Evolutionary conservation across 768 basidiomycete genomes (phyloP).

Genomic region (Termitomyces sp.): DNA sequence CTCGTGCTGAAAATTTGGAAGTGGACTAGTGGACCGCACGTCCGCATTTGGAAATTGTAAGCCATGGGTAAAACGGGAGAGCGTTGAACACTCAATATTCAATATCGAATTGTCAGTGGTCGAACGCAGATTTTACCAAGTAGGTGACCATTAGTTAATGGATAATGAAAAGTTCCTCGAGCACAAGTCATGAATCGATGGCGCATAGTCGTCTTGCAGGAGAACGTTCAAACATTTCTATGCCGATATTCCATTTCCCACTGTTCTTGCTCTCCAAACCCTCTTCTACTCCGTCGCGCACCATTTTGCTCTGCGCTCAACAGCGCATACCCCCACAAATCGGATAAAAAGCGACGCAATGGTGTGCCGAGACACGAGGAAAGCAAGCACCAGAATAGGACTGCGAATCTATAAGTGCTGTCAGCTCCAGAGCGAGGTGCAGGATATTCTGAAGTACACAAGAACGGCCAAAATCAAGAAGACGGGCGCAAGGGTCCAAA

Average conservation of each 20-base stretch:
- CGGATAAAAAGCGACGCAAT: slow-evolving; percentile 39
- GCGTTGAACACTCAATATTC: too few species aligned
- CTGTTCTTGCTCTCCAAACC: slow-evolving; percentile 44
- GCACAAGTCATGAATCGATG: background rate
- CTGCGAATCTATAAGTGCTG: slow-evolving; percentile 34
- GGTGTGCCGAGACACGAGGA: slow-evolving; percentile 64
- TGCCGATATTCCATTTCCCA: slow-evolving; percentile 56
- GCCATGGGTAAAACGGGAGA: background rate
- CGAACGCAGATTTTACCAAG: too few species aligned
- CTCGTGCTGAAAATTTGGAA: background rate
- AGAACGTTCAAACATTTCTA: slow-evolving; percentile 20
- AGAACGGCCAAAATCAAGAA: slow-evolving; percentile 46
- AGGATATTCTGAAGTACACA: slow-evolving; percentile 27
- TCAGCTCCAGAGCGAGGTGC: slow-evolving; percentile 8
- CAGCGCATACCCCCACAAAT: slow-evolving; percentile 45
- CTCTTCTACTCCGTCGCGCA: slow-evolving; percentile 30
- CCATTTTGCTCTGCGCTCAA: slow-evolving; percentile 34
- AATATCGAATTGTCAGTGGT: background rate
- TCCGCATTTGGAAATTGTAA: slow-evolving; percentile 10
- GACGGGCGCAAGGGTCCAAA: slow-evolving; percentile 36
- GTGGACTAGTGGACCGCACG: background rate
- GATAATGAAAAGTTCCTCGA: background rate
- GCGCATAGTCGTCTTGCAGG: background rate
- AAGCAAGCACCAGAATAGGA: slow-evolving; percentile 62
- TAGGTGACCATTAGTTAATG: background rate